A percentile compares a stretch with the other conserved stretches of the same genome.
Evolutionary conservation across 2,329 filamentous ascomycete species (phyloP).

Genomic region (Ascochyta lentis): DNA sequence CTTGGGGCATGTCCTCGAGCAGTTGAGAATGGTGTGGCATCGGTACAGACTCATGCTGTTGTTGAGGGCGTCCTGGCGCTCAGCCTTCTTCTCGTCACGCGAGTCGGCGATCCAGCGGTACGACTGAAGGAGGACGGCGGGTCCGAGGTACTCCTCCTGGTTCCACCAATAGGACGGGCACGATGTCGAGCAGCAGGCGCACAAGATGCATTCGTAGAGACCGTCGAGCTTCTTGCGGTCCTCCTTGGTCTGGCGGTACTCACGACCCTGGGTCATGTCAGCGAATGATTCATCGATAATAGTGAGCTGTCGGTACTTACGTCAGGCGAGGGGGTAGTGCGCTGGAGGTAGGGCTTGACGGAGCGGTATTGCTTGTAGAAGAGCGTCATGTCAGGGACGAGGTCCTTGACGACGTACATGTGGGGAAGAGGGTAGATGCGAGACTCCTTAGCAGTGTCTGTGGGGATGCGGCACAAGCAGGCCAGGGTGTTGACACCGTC

Average conservation of each 20-base stretch:
- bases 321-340: constrained; percentile 81
- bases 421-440: constrained; percentile 98
- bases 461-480: constrained; percentile 94
- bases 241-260: constrained; percentile 87
- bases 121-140: constrained; percentile 93
- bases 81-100: constrained; percentile 84
- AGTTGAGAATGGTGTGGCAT: constrained; percentile 99
- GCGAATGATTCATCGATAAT: neutral
- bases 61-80: constrained; percentile 90
- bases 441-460: constrained; percentile 78
- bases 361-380: constrained; percentile 99
- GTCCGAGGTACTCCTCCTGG: constrained; percentile 96
- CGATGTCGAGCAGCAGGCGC: constrained; percentile 97
- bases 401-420: constrained; percentile 98
- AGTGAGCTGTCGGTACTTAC: constrained; percentile 61
- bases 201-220: constrained; percentile 98
- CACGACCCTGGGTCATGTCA: constrained; percentile 72
- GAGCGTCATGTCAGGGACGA: constrained; percentile 95
- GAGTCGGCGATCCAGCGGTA: constrained; percentile 98
- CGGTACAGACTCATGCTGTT: constrained; percentile 99
- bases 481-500: constrained; percentile 98
- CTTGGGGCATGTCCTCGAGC: constrained; percentile 97
- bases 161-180: constrained; percentile 99
- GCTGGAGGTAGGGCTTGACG: constrained; percentile 97
- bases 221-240: constrained; percentile 97